Evolutionary conservation across 495 filamentous ascomycete species (phyloP).

Genomic region (Aspergillus asperescens): DNA sequence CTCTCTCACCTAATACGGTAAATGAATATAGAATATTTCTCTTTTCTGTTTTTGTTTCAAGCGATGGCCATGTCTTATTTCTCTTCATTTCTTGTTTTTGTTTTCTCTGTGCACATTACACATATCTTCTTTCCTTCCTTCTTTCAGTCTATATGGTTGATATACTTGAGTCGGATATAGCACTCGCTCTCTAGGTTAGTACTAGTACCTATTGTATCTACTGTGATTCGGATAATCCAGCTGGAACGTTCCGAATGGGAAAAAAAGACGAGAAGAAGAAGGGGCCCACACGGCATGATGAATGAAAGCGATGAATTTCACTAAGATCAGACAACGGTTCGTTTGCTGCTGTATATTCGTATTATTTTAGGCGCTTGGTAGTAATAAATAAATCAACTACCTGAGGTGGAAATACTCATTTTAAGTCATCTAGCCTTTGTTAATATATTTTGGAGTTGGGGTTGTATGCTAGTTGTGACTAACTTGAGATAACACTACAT

Average conservation of each 20-base stretch:
- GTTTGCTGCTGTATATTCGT: too few relatives aligned
- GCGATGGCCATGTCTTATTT: neutral
- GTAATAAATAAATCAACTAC: too few relatives aligned
- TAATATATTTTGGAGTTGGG: too few relatives aligned
- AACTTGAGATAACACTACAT: too few relatives aligned
- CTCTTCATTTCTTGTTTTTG: neutral
- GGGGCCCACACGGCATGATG: neutral
- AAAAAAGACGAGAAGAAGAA: neutral
- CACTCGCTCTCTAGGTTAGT: conserved; percentile 5
- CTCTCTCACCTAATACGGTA: neutral
- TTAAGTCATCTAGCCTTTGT: too few relatives aligned
- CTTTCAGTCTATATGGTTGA: neutral
- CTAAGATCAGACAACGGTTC: too few relatives aligned
- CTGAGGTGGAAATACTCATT: too few relatives aligned
- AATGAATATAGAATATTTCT: too few relatives aligned
- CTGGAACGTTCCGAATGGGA: neutral
- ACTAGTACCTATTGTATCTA: neutral
- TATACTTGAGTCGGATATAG: conserved; percentile 13
- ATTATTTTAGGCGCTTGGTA: too few relatives aligned
- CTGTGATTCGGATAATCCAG: conserved; percentile 4
- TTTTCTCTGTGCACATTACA: neutral
- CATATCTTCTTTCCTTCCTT: neutral
- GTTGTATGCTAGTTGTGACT: too few relatives aligned
- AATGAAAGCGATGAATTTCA: neutral
- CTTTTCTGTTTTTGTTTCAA: neutral